Conservation (phyloP, 768 basidiomycete species). For the Suillus variegatus region DNA sequence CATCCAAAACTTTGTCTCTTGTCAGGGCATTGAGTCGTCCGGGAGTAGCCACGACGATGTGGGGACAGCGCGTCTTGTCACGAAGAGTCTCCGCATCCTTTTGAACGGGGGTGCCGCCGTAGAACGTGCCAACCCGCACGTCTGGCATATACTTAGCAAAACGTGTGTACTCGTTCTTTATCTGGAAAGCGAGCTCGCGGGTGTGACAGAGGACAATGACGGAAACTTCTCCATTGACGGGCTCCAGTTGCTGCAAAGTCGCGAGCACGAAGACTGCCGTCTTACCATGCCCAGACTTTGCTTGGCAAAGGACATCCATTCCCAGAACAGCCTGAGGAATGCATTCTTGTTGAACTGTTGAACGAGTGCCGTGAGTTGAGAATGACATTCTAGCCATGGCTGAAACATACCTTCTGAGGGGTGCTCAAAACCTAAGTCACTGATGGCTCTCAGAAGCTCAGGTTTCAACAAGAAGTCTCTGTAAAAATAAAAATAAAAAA, state of each 20-base stretch:
- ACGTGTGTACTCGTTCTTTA: constrained; percentile 99
- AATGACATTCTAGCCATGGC: background rate
- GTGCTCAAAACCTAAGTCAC: constrained; percentile 99
- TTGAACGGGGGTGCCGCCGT: constrained; percentile 92
- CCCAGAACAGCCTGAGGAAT: constrained; percentile 99
- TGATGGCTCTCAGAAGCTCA: constrained; percentile 94
- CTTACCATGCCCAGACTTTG: constrained; percentile 98
- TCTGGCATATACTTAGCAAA: constrained; percentile 99
- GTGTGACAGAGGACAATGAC: constrained; percentile 99
- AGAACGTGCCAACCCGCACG: constrained; percentile 96
- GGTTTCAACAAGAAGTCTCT: constrained; percentile 99
- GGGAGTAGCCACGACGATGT: constrained; percentile 98
- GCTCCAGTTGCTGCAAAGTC: constrained; percentile 96
- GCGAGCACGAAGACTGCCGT: constrained; percentile 99
- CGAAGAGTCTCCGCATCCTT: constrained; percentile 94
- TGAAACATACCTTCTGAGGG: constrained; percentile 87
- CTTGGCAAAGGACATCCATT: constrained; percentile 99
- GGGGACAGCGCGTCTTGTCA: constrained; percentile 96
- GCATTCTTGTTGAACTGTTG: constrained; percentile 96
- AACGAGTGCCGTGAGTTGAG: constrained; percentile 10
- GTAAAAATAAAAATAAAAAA: constrained; percentile 14
- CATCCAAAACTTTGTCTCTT: constrained; percentile 93
- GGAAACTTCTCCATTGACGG: constrained; percentile 96
- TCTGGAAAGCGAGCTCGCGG: constrained; percentile 98
- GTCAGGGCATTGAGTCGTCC: constrained; percentile 95